Base-by-base conservation (phyloP, 2,329 filamentous ascomycete species). In the Aspergillus caelatus region DNA sequence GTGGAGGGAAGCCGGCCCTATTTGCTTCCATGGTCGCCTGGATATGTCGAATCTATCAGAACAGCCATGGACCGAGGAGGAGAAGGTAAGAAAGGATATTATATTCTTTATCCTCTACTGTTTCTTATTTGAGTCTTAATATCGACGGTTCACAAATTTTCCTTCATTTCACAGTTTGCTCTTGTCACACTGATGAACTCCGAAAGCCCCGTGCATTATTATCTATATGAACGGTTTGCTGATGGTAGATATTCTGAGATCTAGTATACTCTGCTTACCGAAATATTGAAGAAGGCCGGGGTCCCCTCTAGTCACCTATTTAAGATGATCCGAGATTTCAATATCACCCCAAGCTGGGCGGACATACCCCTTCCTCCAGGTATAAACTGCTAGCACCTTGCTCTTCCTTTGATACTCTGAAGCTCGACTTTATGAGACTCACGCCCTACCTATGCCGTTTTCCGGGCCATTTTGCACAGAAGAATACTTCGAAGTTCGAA, bases 41-140 rank as follows among this genome's bases (percentile, higher is more conserved):
- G 77, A 79, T 71, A 81, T 81, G 79, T 80, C 79, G 74, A 77
- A 75, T 74, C 72, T 69, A 77, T 67, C 74, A 62, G 79, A 80
- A 68, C 77, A 72, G 68, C 74, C 74, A 73, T 81, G 79, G 79
- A 76, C 77, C 39, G 79, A 81, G 72, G 78, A 80, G 72, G 79
- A 81, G 75, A 81, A 78, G 78, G 79, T 80, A 79, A 62, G 72
- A 56, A 48, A 23, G 62, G 71, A 54, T 43, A 23, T 19, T 34
- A 6, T 32, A 19, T 10, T n/a, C 16, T 52, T n/a, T 11, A 32
- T 54, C 2, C n/a, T 4, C 8, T 19, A 23, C 26, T 48, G 30
- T 23, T 9, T n/a, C 8, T 16, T 53, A 30, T 12, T 23, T 32
- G n/a, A 9, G 11, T 32, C 28, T 48, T 28, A 26, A n/a, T 34